phyloP scores from a whole-genome alignment of 768 basidiomycete genomes.

The Rhizopogon vinicolor region DNA sequence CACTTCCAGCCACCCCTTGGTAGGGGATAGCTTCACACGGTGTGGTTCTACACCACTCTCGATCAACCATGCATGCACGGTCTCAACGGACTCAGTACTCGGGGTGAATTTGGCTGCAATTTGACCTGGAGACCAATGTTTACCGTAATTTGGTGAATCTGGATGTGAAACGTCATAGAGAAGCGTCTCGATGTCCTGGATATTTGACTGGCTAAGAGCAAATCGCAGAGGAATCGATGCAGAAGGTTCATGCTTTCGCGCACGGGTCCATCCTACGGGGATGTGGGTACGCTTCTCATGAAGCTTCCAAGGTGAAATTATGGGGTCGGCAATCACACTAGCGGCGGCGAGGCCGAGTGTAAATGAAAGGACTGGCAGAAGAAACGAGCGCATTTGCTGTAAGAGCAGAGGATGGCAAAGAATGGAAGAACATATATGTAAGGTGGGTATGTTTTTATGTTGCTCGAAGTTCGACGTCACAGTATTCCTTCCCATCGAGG shows the following conservation, averaged over 20 bases:
- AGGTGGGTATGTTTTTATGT: too few species aligned
- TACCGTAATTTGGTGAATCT: conserved; percentile 28
- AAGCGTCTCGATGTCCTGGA: too few species aligned
- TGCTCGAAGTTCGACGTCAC: too few species aligned
- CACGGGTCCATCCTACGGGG: too few species aligned
- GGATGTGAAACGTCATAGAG: too few species aligned
- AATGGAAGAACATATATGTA: not conserved
- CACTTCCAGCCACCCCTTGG: conserved; percentile 37
- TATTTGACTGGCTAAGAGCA: too few species aligned
- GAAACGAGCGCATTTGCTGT: conserved; percentile 4
- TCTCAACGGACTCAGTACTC: conserved; percentile 27
- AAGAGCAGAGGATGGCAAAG: not conserved
- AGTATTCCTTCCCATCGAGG: too few species aligned
- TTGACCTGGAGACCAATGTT: conserved; percentile 38
- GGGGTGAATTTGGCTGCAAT: conserved; percentile 41
- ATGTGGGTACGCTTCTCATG: too few species aligned
- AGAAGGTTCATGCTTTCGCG: too few species aligned
- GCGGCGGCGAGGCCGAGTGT: conserved; percentile 2
- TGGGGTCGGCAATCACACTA: not conserved
- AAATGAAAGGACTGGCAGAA: conserved; percentile 2
- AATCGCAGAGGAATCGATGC: too few species aligned
- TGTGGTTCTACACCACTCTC: conserved; percentile 30
- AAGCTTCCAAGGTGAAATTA: too few species aligned
- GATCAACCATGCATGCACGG: conserved; percentile 37
- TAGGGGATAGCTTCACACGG: conserved; percentile 28